Evolutionary conservation across 148 eudicot genomes (phyloP).

Genomic region (Linanthus parryae): DNA sequence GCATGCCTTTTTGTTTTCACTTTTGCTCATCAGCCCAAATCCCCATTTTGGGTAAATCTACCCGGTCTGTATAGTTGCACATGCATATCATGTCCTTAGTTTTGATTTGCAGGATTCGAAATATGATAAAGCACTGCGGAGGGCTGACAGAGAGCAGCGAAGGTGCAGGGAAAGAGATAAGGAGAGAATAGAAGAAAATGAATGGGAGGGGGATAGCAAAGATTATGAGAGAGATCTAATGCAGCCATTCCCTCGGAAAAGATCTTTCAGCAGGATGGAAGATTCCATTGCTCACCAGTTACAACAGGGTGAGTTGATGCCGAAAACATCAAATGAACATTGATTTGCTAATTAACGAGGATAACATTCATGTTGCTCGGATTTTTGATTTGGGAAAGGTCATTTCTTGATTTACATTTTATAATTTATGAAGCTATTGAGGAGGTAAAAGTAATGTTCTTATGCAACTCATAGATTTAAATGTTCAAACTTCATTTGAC

Average conservation of each 20-base stretch:
- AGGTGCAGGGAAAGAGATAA: constrained; percentile 25
- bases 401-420: too few species aligned
- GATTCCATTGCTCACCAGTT: constrained; percentile 33
- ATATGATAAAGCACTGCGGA: constrained; percentile 21
- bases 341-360: constrained; percentile 19
- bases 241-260: constrained; percentile 20
- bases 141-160: constrained; percentile 21
- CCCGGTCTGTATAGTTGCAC: background rate
- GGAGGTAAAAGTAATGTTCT: too few species aligned
- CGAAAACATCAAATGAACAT: constrained; percentile 14
- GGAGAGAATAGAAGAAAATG: constrained; percentile 29
- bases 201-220: constrained; percentile 31
- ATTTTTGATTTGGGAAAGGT: too few species aligned
- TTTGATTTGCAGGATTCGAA: constrained; percentile 23
- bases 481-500: too few species aligned
- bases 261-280: constrained; percentile 23
- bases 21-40: background rate
- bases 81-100: constrained; percentile 12
- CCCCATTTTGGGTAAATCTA: background rate
- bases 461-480: too few species aligned
- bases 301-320: constrained; percentile 23
- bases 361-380: too few species aligned
- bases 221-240: constrained; percentile 23
- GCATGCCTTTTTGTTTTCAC: background rate
- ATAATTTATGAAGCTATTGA: too few species aligned